A percentile compares a stretch with the other conserved stretches of the same genome.
Conservation (phyloP, 2,329 filamentous ascomycete genomes). For the Coniochaeta sp. region DNA sequence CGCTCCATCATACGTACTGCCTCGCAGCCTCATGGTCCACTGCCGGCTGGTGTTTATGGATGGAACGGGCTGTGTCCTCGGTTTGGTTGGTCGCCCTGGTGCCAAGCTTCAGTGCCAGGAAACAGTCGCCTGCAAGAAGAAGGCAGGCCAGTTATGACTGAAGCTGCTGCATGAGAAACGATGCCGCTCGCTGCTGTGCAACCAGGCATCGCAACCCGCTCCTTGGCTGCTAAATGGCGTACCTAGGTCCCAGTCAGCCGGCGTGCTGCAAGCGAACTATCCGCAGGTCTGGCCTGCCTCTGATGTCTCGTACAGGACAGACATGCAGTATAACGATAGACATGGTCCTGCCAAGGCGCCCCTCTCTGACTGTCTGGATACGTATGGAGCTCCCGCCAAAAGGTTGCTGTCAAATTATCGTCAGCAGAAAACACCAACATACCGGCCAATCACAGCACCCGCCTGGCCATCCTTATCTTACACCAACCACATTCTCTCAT, state of each 20-base stretch:
- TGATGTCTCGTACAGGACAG: conserved; percentile 3
- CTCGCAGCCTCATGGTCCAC: neutral
- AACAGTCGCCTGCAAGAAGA: neutral
- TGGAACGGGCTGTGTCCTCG: neutral
- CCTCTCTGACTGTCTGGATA: too few species aligned
- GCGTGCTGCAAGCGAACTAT: conserved; percentile 4
- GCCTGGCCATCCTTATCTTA: conserved; percentile 31
- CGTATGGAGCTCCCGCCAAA: too few species aligned
- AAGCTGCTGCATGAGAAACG: conserved; percentile 9
- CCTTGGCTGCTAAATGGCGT: too few species aligned
- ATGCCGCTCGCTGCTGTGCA: neutral
- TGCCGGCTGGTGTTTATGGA: neutral
- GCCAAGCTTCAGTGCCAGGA: neutral
- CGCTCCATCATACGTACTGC: too few species aligned
- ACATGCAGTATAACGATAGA: neutral
- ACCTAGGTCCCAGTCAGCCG: too few species aligned
- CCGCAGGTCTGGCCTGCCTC: conserved; percentile 11
- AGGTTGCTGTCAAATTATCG: conserved; percentile 25
- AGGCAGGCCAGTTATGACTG: conserved; percentile 9
- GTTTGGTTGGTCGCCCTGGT: neutral
- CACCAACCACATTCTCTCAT: conserved; percentile 25
- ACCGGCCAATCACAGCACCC: neutral
- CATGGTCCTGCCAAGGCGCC: too few species aligned
- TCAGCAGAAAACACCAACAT: conserved; percentile 29
- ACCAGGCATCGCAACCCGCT: too few species aligned